Evolutionary conservation across 2,329 filamentous ascomycete genomes (phyloP).

Genomic region (Xylaria sp.): DNA sequence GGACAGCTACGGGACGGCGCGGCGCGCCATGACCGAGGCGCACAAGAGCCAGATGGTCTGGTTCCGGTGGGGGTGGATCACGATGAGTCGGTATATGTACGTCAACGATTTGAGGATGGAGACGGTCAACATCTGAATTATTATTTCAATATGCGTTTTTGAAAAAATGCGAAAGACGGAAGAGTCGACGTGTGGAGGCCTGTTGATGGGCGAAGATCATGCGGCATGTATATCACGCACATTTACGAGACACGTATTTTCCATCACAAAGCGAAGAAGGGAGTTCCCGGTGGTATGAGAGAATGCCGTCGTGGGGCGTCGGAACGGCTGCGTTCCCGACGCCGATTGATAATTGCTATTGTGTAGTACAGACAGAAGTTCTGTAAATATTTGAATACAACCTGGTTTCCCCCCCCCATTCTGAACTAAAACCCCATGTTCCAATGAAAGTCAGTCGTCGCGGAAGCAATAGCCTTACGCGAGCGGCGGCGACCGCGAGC

Average conservation of each 20-base stretch:
- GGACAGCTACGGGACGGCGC: conserved; percentile 59
- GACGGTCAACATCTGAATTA: conserved; percentile 36
- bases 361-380: too few relatives aligned
- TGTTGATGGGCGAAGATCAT: not conserved
- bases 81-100: conserved; percentile 89
- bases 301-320: not conserved
- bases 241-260: not conserved
- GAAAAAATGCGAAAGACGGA: not conserved
- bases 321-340: not conserved
- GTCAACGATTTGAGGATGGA: conserved; percentile 80
- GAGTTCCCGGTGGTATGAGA: not conserved
- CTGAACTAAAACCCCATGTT: too few relatives aligned
- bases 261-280: not conserved
- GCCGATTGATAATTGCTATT: too few relatives aligned
- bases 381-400: too few relatives aligned
- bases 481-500: too few relatives aligned
- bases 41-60: conserved; percentile 98
- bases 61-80: conserved; percentile 97
- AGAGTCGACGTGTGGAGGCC: conserved; percentile 13
- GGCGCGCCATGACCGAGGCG: conserved; percentile 84
- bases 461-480: too few relatives aligned
- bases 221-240: not conserved
- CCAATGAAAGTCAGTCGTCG: too few relatives aligned
- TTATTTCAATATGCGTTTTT: not conserved
- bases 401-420: too few relatives aligned